These are phyloP conservation scores for Amesomyces nigricolor DNA, from an alignment of 2,329 filamentous ascomycete species.

Conservation along the genomic window DNA sequence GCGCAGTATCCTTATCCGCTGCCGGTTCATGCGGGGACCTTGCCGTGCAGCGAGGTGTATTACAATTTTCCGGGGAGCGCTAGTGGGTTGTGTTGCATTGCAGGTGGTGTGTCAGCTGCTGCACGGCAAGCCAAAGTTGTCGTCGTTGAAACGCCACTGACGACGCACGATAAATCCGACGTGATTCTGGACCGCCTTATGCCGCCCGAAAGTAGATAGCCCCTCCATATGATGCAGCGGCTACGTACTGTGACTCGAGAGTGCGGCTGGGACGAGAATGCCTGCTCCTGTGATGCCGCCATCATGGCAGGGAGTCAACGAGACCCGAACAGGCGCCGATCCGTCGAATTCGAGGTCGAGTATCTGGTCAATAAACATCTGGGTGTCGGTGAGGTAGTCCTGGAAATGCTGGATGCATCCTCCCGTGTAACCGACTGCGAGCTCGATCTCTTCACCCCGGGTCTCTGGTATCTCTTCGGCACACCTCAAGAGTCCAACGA, in stretches of 20 bases:
- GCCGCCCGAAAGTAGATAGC: too few species aligned
- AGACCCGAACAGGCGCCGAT: conserved; percentile 36
- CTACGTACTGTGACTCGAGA: conserved; percentile 28
- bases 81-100: not conserved
- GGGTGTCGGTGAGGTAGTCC: conserved; percentile 24
- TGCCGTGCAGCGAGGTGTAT: not conserved
- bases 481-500: conserved; percentile 62
- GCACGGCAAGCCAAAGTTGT: too few species aligned
- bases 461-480: conserved; percentile 57
- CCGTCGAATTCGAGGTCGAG: conserved; percentile 37
- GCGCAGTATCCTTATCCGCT: not conserved
- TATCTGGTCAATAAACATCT: conserved; percentile 47
- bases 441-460: conserved; percentile 38
- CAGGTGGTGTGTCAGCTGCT: too few species aligned
- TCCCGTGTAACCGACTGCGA: conserved; percentile 74
- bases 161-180: too few species aligned
- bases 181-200: too few species aligned
- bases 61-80: not conserved
- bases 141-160: too few species aligned
- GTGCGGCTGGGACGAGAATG: conserved; percentile 48
- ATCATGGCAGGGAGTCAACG: conserved; percentile 53
- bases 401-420: conserved; percentile 66
- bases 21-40: not conserved
- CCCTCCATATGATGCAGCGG: too few species aligned
- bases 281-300: conserved; percentile 58